phyloP scores from a whole-genome alignment of 148 eudicot species.

The Rhododendron molle region DNA sequence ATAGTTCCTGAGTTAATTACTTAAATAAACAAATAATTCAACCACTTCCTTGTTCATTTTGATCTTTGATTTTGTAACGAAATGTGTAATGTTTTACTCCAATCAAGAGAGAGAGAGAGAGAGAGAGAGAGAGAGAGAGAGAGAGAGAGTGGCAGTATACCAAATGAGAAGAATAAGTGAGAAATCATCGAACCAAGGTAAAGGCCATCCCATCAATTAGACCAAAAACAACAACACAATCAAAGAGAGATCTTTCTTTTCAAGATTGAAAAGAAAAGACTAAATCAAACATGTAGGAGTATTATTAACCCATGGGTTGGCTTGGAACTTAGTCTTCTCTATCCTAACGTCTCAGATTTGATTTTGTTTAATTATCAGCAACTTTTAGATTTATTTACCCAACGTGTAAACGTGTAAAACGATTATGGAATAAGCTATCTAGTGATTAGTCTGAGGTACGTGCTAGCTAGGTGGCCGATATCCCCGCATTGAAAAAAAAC shows the following conservation, averaged over 20 bases:
- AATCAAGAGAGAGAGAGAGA: background rate
- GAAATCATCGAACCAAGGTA: slow-evolving; percentile 13
- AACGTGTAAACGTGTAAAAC: too few species aligned
- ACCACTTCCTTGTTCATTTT: background rate
- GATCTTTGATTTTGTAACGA: background rate
- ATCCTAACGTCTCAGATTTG: too few species aligned
- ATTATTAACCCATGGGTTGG: too few species aligned
- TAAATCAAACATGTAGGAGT: background rate
- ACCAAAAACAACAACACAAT: slow-evolving; percentile 1
- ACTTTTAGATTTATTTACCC: too few species aligned
- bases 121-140: too few species aligned
- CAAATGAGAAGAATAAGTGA: background rate
- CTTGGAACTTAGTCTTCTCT: too few species aligned
- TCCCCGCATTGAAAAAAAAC: too few species aligned
- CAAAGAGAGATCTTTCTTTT: background rate
- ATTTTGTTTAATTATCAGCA: too few species aligned
- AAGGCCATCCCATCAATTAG: slow-evolving; percentile 9
- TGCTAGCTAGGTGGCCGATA: too few species aligned
- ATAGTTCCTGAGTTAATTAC: too few species aligned
- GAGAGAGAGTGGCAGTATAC: background rate
- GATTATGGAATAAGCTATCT: too few species aligned
- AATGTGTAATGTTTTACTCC: background rate
- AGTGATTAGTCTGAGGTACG: too few species aligned
- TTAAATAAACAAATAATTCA: background rate
- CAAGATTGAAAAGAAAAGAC: background rate